phyloP scores from a whole-genome alignment of 2,329 filamentous ascomycete species.

The Ceratocystis cacaofunesta region DNA sequence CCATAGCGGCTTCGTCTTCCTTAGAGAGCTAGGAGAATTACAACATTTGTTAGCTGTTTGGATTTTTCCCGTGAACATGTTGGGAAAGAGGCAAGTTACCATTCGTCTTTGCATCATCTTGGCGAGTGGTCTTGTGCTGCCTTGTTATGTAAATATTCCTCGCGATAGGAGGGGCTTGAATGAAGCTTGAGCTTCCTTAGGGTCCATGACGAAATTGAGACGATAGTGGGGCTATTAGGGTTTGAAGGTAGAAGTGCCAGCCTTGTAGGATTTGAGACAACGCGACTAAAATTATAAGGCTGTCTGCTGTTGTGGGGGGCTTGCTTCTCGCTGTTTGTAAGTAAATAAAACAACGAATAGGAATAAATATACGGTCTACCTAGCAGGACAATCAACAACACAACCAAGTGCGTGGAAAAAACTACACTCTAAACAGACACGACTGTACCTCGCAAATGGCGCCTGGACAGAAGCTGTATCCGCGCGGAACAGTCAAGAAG shows the following conservation, averaged over 20 bases:
- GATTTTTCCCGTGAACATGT: neutral
- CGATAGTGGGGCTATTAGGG: neutral
- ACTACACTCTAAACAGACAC: neutral
- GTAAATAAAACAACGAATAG: neutral
- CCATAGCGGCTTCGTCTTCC: slow-evolving; percentile 68
- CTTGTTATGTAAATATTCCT: too few relatives aligned
- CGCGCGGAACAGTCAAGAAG: slow-evolving; percentile 70
- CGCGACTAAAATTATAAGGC: neutral
- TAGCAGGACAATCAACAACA: neutral
- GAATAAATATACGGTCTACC: too few relatives aligned
- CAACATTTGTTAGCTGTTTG: slow-evolving; percentile 18
- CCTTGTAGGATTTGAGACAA: slow-evolving; percentile 3
- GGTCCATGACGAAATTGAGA: neutral
- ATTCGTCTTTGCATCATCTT: slow-evolving; percentile 45
- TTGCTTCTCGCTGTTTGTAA: too few relatives aligned
- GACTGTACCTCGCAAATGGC: slow-evolving; percentile 31
- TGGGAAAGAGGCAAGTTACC: slow-evolving; percentile 27
- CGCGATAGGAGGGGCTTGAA: neutral
- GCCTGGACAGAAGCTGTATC: slow-evolving; percentile 60
- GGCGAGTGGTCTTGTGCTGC: slow-evolving; percentile 18
- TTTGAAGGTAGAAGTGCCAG: neutral
- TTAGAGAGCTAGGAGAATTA: slow-evolving; percentile 58
- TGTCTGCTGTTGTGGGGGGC: too few relatives aligned
- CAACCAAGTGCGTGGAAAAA: neutral
- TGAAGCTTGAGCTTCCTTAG: neutral